phyloP scores from a whole-genome alignment of 2,329 filamentous ascomycete species.

The Verticillium albo-atrum region DNA sequence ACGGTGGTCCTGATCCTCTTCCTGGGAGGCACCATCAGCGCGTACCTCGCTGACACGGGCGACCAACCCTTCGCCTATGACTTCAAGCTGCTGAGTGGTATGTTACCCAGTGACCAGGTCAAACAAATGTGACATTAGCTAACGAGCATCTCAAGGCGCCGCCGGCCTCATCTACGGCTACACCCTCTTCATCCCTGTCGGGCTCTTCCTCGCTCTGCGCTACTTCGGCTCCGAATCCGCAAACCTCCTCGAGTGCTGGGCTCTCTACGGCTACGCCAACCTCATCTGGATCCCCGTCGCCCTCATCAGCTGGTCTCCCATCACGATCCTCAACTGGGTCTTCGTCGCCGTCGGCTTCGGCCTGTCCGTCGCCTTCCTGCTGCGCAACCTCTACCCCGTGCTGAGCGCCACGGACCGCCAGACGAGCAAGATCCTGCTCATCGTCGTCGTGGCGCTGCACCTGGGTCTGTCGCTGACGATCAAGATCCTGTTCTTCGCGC shows the following conservation, averaged over 20 bases:
- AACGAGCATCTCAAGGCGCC: conserved; percentile 48
- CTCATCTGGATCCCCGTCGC: conserved; percentile 96
- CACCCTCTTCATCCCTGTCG: conserved; percentile 79
- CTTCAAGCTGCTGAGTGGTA: conserved; percentile 81
- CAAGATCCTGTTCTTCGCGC: conserved; percentile 94
- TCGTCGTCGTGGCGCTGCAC: conserved; percentile 81
- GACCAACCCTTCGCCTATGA: conserved; percentile 82
- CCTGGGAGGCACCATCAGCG: conserved; percentile 88
- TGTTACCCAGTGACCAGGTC: conserved; percentile 18
- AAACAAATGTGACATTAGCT: background rate
- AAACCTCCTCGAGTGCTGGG: conserved; percentile 92
- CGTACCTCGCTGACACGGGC: conserved; percentile 71
- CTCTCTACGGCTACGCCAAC: conserved; percentile 93
- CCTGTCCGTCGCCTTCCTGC: conserved; percentile 75
- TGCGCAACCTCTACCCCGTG: conserved; percentile 86
- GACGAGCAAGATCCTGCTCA: conserved; percentile 80
- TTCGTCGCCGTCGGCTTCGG: conserved; percentile 87
- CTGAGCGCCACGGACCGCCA: conserved; percentile 89
- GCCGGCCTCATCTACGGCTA: conserved; percentile 95
- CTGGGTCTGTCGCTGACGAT: conserved; percentile 89
- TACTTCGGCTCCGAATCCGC: conserved; percentile 95
- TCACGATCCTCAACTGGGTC: conserved; percentile 85
- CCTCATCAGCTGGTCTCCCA: conserved; percentile 81
- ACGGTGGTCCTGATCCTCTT: conserved; percentile 96
- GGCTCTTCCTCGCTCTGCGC: conserved; percentile 79